Conservation (phyloP, 306 rosid genomes). For the Phaseolus lunatus region DNA sequence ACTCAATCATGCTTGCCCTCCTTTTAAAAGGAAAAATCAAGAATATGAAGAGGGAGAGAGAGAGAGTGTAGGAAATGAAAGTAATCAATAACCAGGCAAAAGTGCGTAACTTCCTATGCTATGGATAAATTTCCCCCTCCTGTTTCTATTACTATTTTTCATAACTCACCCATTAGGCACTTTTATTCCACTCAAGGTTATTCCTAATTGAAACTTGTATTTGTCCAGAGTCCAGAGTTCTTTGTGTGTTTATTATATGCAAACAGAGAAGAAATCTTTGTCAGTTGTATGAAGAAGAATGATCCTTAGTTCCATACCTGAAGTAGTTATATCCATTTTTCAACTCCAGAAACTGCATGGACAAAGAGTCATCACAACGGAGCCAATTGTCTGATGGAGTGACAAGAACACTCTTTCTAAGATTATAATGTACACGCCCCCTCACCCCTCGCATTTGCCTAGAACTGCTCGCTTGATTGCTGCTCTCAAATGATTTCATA, state of each 20-base stretch:
- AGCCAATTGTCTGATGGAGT: slow-evolving; percentile 85
- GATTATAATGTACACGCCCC: slow-evolving; percentile 60
- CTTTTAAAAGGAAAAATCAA: background rate
- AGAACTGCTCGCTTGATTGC: slow-evolving; percentile 77
- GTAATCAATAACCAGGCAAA: slow-evolving; percentile 10
- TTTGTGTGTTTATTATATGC: too few species aligned
- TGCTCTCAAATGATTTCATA: slow-evolving; percentile 86
- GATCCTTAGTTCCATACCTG: slow-evolving; percentile 59
- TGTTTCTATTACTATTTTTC: background rate
- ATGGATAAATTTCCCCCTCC: background rate
- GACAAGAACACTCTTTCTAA: slow-evolving; percentile 77
- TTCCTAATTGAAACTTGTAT: too few species aligned
- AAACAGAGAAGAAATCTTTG: background rate
- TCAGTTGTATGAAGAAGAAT: slow-evolving; percentile 24
- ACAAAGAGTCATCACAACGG: slow-evolving; percentile 89
- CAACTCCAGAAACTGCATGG: slow-evolving; percentile 76
- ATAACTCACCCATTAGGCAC: background rate
- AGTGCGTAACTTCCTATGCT: background rate
- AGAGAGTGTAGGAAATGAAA: background rate
- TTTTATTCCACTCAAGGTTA: too few species aligned
- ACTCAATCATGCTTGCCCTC: slow-evolving; percentile 33
- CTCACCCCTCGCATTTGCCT: slow-evolving; percentile 85
- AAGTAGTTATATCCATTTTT: slow-evolving; percentile 74
- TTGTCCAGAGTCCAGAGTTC: too few species aligned
- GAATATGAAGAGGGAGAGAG: background rate